These are phyloP conservation scores for Planoprotostelium fungivorum DNA, from an alignment of 78 protist genomes.

Conservation along the genomic window DNA sequence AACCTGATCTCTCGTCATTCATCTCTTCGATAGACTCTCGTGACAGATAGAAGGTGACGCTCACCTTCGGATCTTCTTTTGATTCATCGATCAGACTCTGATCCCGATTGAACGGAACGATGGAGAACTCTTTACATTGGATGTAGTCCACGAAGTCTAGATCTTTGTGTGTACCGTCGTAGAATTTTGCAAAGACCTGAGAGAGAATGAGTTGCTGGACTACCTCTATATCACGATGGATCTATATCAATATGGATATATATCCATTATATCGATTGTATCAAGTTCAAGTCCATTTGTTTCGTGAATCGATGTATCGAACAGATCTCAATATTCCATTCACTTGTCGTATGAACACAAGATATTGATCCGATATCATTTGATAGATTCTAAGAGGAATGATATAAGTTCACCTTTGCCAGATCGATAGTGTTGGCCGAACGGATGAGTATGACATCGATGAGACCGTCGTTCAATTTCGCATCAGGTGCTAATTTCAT, in stretches of 20 bases:
- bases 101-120: slow-evolving; percentile 54
- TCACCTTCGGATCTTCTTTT: not conserved
- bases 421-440: slow-evolving; percentile 42
- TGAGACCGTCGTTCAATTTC: slow-evolving; percentile 52
- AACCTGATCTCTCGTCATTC: not conserved
- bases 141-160: slow-evolving; percentile 47
- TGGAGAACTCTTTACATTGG: slow-evolving; percentile 43
- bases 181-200: slow-evolving; percentile 36
- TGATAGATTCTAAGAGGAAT: not conserved
- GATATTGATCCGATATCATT: not conserved
- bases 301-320: too few species aligned
- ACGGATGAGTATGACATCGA: slow-evolving; percentile 43
- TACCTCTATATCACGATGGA: too few species aligned
- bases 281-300: too few species aligned
- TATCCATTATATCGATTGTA: too few species aligned
- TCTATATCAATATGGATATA: too few species aligned
- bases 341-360: too few species aligned
- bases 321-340: too few species aligned
- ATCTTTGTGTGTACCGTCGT: slow-evolving; percentile 66
- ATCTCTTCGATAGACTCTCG: too few species aligned
- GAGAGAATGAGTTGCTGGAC: too few species aligned
- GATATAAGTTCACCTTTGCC: not conserved
- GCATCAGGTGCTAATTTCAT: slow-evolving; percentile 72
- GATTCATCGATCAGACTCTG: not conserved
- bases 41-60: too few species aligned